phyloP scores from a whole-genome alignment of 2,329 filamentous ascomycete genomes.

The Achaetomium macrosporum region DNA sequence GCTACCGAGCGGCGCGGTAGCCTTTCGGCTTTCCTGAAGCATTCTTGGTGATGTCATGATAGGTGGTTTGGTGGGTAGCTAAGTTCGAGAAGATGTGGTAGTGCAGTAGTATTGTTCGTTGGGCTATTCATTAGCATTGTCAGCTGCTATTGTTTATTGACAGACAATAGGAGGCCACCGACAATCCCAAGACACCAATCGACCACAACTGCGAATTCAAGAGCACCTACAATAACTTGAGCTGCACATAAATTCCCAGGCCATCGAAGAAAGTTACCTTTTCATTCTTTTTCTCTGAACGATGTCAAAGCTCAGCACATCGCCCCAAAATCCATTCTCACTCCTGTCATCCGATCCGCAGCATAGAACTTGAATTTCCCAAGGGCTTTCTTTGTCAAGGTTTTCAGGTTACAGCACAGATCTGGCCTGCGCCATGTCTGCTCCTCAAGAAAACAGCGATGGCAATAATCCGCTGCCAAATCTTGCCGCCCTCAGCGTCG shows the following conservation, averaged over 20 bases:
- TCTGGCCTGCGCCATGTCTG: neutral
- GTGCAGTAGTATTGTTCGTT: neutral
- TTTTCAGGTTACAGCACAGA: neutral
- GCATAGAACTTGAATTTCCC: neutral
- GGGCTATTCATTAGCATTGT: neutral
- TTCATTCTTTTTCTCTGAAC: neutral
- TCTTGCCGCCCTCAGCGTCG: neutral
- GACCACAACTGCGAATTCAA: neutral
- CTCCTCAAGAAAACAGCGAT: neutral
- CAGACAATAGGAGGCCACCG: neutral
- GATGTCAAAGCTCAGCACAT: neutral
- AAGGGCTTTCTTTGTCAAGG: neutral
- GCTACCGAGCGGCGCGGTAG: too few species aligned
- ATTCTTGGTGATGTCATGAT: too few species aligned
- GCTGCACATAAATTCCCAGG: neutral
- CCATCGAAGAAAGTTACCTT: too few species aligned
- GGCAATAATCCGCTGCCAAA: neutral
- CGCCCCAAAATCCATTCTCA: neutral
- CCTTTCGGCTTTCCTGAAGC: too few species aligned
- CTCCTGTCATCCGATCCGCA: too few species aligned
- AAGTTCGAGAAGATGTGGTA: too few species aligned
- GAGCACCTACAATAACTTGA: neutral
- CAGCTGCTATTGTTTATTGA: constrained; percentile 7
- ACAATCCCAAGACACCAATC: constrained; percentile 1
- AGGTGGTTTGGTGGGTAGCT: too few species aligned